These are phyloP conservation scores for Saccharomycopsis crataegensis DNA, from an alignment of 1,139 yeast genomes.

Conservation along the genomic window DNA sequence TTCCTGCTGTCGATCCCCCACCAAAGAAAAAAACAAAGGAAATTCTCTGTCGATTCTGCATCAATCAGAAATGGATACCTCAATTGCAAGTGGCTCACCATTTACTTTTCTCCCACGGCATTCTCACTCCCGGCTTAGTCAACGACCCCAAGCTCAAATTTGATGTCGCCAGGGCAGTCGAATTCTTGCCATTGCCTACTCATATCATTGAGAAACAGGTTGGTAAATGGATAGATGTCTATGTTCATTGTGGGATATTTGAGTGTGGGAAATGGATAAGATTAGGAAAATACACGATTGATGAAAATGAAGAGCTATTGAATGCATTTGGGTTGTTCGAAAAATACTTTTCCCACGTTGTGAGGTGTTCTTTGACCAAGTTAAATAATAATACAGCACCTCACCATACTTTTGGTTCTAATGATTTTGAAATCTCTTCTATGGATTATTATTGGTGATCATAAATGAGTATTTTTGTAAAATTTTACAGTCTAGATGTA, in stretches of 20 bases:
- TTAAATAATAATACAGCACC: no score
- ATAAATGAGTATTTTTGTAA: no score
- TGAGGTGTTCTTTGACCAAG: neutral
- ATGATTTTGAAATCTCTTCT: no score
- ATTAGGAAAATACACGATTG: conserved; percentile 7
- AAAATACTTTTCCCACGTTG: conserved; percentile 13
- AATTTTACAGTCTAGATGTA: no score
- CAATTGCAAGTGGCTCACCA: conserved; percentile 20
- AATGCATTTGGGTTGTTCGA: conserved; percentile 14
- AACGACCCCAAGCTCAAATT: neutral
- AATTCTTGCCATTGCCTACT: conserved; percentile 22
- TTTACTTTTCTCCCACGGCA: conserved; percentile 26
- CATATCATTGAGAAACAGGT: conserved; percentile 19
- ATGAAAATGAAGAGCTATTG: conserved; percentile 4
- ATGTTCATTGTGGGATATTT: conserved; percentile 20
- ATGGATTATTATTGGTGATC: no score
- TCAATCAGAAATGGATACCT: conserved; percentile 24
- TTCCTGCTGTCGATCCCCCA: no score
- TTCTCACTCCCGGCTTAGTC: conserved; percentile 14
- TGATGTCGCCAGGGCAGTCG: neutral
- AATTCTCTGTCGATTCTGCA: conserved; percentile 26
- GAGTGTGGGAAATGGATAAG: conserved; percentile 22
- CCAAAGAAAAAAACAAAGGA: conserved; percentile 11
- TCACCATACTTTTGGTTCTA: no score
- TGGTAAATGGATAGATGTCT: conserved; percentile 15